phyloP scores from a whole-genome alignment of 1,284 basidiomycete genomes.

The Puccinia polysora region DNA sequence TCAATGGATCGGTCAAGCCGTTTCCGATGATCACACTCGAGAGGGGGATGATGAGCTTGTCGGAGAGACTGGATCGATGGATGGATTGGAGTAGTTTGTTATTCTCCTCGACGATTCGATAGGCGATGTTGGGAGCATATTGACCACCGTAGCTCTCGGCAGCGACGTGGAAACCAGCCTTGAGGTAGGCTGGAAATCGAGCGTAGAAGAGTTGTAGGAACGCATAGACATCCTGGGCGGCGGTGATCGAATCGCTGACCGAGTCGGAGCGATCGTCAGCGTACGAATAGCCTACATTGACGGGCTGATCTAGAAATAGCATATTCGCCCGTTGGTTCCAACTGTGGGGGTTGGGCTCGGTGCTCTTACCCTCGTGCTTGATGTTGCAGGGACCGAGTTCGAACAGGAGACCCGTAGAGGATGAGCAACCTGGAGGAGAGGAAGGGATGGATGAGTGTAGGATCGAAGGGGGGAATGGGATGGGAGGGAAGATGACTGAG shows the following conservation, averaged over 20 bases:
- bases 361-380: slow-evolving; percentile 48
- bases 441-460: background rate
- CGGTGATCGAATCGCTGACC: slow-evolving; percentile 48
- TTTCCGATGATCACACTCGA: slow-evolving; percentile 74
- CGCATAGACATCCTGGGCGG: slow-evolving; percentile 51
- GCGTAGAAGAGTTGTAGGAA: slow-evolving; percentile 54
- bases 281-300: slow-evolving; percentile 52
- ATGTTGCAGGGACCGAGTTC: slow-evolving; percentile 53
- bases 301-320: slow-evolving; percentile 52
- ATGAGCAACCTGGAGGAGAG: slow-evolving; percentile 18
- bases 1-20: slow-evolving; percentile 70
- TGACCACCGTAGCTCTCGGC: slow-evolving; percentile 66
- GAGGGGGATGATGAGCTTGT: slow-evolving; percentile 63
- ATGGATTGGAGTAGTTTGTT: slow-evolving; percentile 52
- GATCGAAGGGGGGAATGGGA: slow-evolving; percentile 26
- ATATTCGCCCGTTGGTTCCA: slow-evolving; percentile 52
- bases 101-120: slow-evolving; percentile 70
- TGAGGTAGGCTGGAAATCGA: slow-evolving; percentile 51
- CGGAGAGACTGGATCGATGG: slow-evolving; percentile 53
- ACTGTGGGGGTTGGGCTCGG: slow-evolving; percentile 50
- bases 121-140: slow-evolving; percentile 72
- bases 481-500: slow-evolving; percentile 47
- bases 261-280: slow-evolving; percentile 46
- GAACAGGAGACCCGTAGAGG: slow-evolving; percentile 50
- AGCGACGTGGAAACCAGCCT: slow-evolving; percentile 53